Base-by-base conservation (phyloP, 163 green algal genomes). In the Scenedesmus sp. region DNA sequence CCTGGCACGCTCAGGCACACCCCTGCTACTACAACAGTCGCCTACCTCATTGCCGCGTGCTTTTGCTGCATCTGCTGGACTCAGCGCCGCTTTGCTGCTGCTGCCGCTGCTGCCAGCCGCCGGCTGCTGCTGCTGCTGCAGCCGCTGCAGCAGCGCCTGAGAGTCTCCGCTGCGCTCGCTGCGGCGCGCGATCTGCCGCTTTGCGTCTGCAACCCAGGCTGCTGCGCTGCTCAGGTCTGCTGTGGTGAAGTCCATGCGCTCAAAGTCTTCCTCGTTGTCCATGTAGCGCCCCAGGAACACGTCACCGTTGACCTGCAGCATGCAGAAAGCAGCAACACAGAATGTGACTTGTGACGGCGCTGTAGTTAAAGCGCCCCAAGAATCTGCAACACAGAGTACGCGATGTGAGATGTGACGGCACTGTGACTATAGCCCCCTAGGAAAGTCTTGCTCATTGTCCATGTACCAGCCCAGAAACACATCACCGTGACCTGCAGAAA, bases 221-320 rank as follows among this genome's bases (percentile, higher is more conserved):
- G 97, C 97, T 12, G 26, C 46, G 70, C 95, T 97, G 76, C 93
- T 96, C 12, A 99, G 92, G 83, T 99, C 97, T 4, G 23, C 18
- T 23, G 97, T 77, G 0, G 46, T 88, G 86, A 99, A 95, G 94
- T 99, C 94, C 86, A 97, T 70, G 1, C 97, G 94, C 56, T 96
- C 92, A 88, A 99, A 99, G 15, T 96, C 88, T 73, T 98, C 97
- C 18, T 97, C 97, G 90, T 99, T 96, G 92, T 99, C 97, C 88
- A 97, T 95, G 2, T 98, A 90, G 1, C 97, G 94, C 5, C 94
- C 95, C 52, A 99, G 73, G 88, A 99, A 99, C 2, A 95, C 97
- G 93, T 99, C 97, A 8, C 97, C 97, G 3, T 93, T 93, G 57
- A 98, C 96, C 96, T 99, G 94, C 82, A 86, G 4, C 7, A n/a